Evolutionary conservation across 257 asterid species (phyloP), one percentile per base, ranked within the genome.

Genomic region (Apocynum venetum): DNA sequence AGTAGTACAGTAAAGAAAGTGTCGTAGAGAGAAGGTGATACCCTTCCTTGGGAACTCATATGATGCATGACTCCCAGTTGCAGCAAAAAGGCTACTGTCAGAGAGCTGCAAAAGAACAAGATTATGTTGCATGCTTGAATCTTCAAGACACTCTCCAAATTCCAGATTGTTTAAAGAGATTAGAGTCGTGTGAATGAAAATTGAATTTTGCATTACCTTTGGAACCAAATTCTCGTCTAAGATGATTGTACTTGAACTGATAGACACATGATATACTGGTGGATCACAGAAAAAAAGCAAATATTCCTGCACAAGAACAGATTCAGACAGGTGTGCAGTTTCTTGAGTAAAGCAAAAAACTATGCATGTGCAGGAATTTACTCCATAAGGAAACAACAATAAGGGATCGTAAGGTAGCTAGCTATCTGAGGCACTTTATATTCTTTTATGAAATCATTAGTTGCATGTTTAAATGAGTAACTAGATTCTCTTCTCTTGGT

Each of bases 281-380:
- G 98, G 98, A 83, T 92, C 97, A 79, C 98, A 92, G 91, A 94
- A 94, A 82, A 90, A 94, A 71, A 87, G 97, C 85, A 92, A 77
- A 80, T 94, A 94, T 83, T 94, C 98, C 98, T 94, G 84, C 87
- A 87, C 79, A 72, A 49, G 4, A 38, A 41, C 17, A 65, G 25
- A 46, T 73, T 73, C n/a, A 19, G 11, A n/a, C 40, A 64, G 51
- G 73, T 25, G 56, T 40, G 75, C 43, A 38, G 13, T 38, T 41
- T 0, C 10, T 57, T 44, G 0, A 12, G 57, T 20, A n/a, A 8
- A 57, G 15, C 15, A 8, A 25, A 57, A 6, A 59, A 43, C 2
- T 1, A 48, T 17, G 15, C 59, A 35, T 36, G 12, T 64, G 3
- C 9, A 61, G 2, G 4, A n/a, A 31, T 61, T 75, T 46, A 53